Percentiles rank a stretch among this genome's conserved stretches.
phyloP scores from a whole-genome alignment of 768 basidiomycete genomes.

The Daedaleopsis nitida region DNA sequence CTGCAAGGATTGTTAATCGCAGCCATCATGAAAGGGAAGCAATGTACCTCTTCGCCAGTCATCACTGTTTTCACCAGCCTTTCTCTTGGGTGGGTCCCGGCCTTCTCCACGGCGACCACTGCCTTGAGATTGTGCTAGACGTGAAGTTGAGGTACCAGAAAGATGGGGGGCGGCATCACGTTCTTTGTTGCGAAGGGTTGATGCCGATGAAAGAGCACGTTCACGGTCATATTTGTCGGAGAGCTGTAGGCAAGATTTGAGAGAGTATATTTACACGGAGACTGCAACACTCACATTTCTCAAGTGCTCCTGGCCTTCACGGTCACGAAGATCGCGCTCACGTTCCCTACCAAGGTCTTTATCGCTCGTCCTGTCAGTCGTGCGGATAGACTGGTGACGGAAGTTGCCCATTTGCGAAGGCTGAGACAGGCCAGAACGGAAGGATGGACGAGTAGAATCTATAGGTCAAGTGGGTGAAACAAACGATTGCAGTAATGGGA shows the following conservation, averaged over 20 bases:
- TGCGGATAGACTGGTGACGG: slow-evolving; percentile 81
- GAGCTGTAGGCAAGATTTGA: slow-evolving; percentile 48
- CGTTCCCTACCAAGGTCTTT: slow-evolving; percentile 46
- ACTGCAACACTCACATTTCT: slow-evolving; percentile 58
- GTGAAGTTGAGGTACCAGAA: slow-evolving; percentile 40
- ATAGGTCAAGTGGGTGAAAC: slow-evolving; percentile 36
- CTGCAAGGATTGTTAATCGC: slow-evolving; percentile 30
- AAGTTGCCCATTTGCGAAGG: slow-evolving; percentile 94
- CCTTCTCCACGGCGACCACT: slow-evolving; percentile 57
- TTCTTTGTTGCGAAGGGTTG: slow-evolving; percentile 61
- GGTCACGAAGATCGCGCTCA: slow-evolving; percentile 62
- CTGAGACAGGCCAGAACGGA: slow-evolving; percentile 72
- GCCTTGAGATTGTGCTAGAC: slow-evolving; percentile 37
- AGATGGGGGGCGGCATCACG: slow-evolving; percentile 68
- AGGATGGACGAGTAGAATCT: slow-evolving; percentile 61
- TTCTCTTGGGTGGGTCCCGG: slow-evolving; percentile 64
- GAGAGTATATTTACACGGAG: not conserved
- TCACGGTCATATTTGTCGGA: slow-evolving; percentile 89
- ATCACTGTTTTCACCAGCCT: slow-evolving; percentile 72
- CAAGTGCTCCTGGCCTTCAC: slow-evolving; percentile 77
- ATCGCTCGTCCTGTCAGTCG: slow-evolving; percentile 53
- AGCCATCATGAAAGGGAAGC: not conserved
- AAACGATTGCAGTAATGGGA: slow-evolving; percentile 1
- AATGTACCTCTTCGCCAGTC: slow-evolving; percentile 83
- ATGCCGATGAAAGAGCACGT: slow-evolving; percentile 51